These are phyloP conservation scores for Isatis tinctoria DNA, from an alignment of 345 rosid genomes.

Conservation along the genomic window DNA sequence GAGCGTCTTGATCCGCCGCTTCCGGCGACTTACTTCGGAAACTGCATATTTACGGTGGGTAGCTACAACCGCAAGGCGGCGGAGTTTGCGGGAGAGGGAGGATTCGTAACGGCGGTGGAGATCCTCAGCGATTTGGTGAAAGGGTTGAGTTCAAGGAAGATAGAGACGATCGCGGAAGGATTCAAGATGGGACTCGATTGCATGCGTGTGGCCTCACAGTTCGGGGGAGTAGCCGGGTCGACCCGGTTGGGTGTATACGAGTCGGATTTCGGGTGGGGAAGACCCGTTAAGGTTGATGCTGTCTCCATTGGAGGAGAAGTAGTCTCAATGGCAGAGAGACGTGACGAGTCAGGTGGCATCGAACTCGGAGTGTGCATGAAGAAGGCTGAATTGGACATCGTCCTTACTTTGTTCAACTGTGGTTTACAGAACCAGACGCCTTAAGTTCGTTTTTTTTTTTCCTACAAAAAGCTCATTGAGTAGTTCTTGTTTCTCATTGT, in stretches of 20 bases:
- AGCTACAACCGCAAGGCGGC: background rate
- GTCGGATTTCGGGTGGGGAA: slow-evolving; percentile 30
- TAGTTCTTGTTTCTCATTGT: too few species aligned
- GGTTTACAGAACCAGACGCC: background rate
- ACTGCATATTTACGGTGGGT: slow-evolving; percentile 22
- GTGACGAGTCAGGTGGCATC: slow-evolving; percentile 24
- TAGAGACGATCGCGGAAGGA: background rate
- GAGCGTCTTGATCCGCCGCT: background rate
- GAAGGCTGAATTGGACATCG: slow-evolving; percentile 5
- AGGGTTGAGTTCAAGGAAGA: background rate
- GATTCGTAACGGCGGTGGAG: slow-evolving; percentile 12
- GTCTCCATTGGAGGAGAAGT: background rate
- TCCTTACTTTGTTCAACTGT: background rate
- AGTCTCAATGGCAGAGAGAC: slow-evolving; percentile 25
- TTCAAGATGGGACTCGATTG: background rate
- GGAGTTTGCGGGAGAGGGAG: slow-evolving; percentile 12
- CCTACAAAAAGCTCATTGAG: background rate
- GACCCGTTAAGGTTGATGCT: slow-evolving; percentile 13
- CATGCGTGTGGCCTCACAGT: background rate
- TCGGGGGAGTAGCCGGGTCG: slow-evolving; percentile 23
- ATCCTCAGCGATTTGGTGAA: slow-evolving; percentile 10
- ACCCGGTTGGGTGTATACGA: slow-evolving; percentile 24
- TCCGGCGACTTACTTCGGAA: slow-evolving; percentile 27
- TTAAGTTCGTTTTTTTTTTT: background rate
- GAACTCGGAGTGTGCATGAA: slow-evolving; percentile 28